Conservation (phyloP, 2,329 filamentous ascomycete genomes). For the Pseudogymnoascus sp. region DNA sequence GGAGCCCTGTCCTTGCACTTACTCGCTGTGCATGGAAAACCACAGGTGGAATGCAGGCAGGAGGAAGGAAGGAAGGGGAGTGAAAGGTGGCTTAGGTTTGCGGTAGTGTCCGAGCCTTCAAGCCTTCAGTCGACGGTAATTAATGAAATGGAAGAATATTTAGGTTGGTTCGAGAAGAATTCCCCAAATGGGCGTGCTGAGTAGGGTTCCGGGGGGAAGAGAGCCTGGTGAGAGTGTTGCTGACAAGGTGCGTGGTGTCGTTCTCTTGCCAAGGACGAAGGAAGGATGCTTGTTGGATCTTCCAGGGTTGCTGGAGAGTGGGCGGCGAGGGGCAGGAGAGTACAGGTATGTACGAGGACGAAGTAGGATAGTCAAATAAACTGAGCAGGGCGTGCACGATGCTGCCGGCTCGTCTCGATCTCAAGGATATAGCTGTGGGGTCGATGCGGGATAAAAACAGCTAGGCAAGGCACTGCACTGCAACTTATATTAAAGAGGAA, state of each 20-base stretch:
- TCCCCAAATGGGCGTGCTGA: neutral
- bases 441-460: constrained; percentile 1
- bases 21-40: neutral
- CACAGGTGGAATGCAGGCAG: neutral
- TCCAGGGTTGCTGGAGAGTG: neutral
- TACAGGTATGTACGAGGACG: constrained; percentile 2
- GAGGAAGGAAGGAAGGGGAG: neutral
- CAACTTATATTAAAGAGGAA: neutral
- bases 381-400: neutral
- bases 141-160: neutral
- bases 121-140: neutral
- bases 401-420: neutral
- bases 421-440: neutral
- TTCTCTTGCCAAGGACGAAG: neutral
- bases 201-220: neutral
- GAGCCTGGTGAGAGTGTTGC: neutral
- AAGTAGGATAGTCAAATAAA: neutral
- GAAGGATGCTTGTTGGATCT: neutral
- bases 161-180: neutral
- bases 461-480: neutral
- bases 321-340: neutral
- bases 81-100: neutral
- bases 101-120: neutral
- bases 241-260: neutral
- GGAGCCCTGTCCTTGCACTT: neutral